Base-by-base conservation (phyloP, 2,329 filamentous ascomycete genomes). In the Plenodomus biglobosus region DNA sequence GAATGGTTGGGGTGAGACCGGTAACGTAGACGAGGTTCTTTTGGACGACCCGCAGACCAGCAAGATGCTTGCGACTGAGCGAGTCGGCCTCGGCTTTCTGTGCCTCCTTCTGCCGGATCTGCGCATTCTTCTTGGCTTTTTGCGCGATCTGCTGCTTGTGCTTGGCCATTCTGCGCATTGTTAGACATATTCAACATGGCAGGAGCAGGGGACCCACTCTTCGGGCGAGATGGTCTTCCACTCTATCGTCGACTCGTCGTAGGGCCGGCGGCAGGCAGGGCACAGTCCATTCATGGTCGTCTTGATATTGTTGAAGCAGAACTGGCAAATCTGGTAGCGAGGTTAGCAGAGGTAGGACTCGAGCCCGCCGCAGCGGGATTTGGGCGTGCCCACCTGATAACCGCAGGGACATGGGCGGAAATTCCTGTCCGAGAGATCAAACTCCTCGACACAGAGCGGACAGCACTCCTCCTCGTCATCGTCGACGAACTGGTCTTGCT, bases 271-370 rank as follows among this genome's bases (percentile, higher is more conserved):
- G 72, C 94, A 99, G 60, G 95, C 95, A n/a, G 94, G 94, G 73
- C 94, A 99, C 48, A 96, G 82, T 30, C 92, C 92, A 70, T 96
- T 97, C 82, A 96, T 91, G 65, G 96, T 96, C 64, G 88, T 95
- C 76, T 95, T 95, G 72, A 99, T 95, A 72, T 97, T 99, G 76
- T 99, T 96, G 79, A 92, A 99, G 77, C 94, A 99, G 76, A 99
- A 99, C 79, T 99, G 95, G 75, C 94, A 99, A 72, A 99, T 92
- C 92, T 68, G 49, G 54, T 36, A 37, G 38, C 16, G 15, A 45
- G 15, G 55, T 71, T 56, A 71, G 69, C 44, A 55, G 40, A 38
- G 47, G n/a, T n/a, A n/a, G 52, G 42, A 38, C 38, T 42, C n/a
- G 46, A 42, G 24, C 35, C 18, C 48, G 42, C 47, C 47, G 50